Percentiles rank a stretch among this genome's conserved stretches.
These are phyloP conservation scores for Collybiopsis luxurians DNA, from an alignment of 768 basidiomycete genomes.

Conservation along the genomic window DNA sequence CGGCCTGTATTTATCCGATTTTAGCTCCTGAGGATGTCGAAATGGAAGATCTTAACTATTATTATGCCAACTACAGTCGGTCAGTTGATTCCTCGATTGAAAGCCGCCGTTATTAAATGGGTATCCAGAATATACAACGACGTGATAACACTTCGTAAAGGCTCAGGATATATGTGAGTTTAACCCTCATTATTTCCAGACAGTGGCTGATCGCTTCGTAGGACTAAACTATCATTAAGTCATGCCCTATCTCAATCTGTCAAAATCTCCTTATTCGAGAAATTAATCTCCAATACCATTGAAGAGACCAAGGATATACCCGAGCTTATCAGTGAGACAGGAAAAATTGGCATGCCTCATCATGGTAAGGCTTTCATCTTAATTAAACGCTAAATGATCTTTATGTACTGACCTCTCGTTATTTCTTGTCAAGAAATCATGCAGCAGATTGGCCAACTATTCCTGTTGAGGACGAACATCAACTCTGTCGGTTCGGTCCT, in stretches of 20 bases:
- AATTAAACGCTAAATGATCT: neutral
- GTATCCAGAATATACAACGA: constrained; percentile 86
- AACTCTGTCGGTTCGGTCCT: constrained; percentile 96
- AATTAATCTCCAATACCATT: constrained; percentile 87
- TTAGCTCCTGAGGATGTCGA: constrained; percentile 84
- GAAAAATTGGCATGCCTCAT: constrained; percentile 89
- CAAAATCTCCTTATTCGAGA: constrained; percentile 97
- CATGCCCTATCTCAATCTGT: constrained; percentile 96
- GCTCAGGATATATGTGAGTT: constrained; percentile 91
- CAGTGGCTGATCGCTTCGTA: constrained; percentile 23
- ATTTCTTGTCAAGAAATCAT: constrained; percentile 68
- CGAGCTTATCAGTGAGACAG: constrained; percentile 88
- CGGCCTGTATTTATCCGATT: neutral
- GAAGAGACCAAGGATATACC: constrained; percentile 97
- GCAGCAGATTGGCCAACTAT: constrained; percentile 95
- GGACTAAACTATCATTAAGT: constrained; percentile 94
- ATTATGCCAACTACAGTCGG: constrained; percentile 97
- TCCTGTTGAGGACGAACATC: constrained; percentile 90
- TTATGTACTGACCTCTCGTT: neutral
- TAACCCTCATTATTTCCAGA: neutral
- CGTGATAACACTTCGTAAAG: constrained; percentile 91
- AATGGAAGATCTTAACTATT: constrained; percentile 97
- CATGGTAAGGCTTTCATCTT: constrained; percentile 47
- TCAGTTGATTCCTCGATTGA: constrained; percentile 27
- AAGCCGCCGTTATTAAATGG: neutral